phyloP scores from a whole-genome alignment of 306 rosid genomes.

The Erythrophleum fordii region DNA sequence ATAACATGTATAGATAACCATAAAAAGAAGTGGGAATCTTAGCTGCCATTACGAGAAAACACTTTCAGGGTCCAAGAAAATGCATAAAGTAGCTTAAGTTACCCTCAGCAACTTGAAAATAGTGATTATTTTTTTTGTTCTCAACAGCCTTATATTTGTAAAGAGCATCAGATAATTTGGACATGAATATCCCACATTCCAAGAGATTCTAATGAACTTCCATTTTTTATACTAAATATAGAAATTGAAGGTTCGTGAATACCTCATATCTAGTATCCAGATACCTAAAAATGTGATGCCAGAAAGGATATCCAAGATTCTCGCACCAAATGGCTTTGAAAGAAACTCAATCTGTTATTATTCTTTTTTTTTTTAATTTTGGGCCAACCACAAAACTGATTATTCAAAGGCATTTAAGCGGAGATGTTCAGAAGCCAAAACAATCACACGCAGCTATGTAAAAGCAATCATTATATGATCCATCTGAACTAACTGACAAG shows the following conservation, averaged over 20 bases:
- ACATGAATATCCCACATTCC: conserved; percentile 10
- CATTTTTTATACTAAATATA: neutral
- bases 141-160: neutral
- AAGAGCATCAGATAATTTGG: neutral
- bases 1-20: neutral
- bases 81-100: neutral
- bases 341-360: neutral
- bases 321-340: neutral
- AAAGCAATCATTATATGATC: neutral
- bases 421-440: neutral
- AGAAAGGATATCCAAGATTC: neutral
- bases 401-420: neutral
- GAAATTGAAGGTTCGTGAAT: conserved; percentile 29
- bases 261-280: conserved; percentile 1
- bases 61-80: neutral
- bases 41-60: neutral
- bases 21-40: neutral
- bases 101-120: neutral
- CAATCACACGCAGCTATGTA: neutral
- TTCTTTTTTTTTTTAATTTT: too few relatives aligned
- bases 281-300: conserved; percentile 9
- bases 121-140: neutral
- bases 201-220: neutral
- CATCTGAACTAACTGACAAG: neutral
- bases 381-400: neutral